Evolutionary conservation across 106 monocot species (phyloP).

Genomic region (Dendrobium officinale): DNA sequence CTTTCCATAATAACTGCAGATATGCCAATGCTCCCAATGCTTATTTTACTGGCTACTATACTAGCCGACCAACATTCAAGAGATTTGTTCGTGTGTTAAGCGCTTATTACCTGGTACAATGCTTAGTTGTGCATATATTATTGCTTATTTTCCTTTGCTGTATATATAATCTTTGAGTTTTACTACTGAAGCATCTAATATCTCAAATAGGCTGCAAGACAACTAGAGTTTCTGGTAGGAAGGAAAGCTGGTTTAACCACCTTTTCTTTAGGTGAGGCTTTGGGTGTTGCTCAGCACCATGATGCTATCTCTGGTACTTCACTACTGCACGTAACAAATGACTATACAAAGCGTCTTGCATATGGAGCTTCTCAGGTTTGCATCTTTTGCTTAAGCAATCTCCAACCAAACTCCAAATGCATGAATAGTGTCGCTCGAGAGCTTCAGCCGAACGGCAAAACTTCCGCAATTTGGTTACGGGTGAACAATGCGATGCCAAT

Average conservation of each 20-base stretch:
- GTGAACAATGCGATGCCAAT: too few relatives aligned
- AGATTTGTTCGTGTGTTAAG: conserved; percentile 55
- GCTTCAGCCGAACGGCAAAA: too few relatives aligned
- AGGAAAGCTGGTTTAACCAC: conserved; percentile 26
- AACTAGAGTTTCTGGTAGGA: conserved; percentile 53
- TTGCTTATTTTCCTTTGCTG: neutral
- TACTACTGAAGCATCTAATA: neutral
- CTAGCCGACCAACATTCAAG: conserved; percentile 71
- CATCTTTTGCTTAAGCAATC: neutral
- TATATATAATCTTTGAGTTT: neutral
- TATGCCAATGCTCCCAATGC: conserved; percentile 64
- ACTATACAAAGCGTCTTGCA: conserved; percentile 71
- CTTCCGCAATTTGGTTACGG: too few relatives aligned
- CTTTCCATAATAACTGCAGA: conserved; percentile 23
- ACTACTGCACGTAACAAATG: conserved; percentile 66
- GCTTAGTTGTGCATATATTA: neutral
- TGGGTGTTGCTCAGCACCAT: conserved; percentile 77
- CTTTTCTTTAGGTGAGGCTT: conserved; percentile 46
- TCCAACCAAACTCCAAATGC: too few relatives aligned
- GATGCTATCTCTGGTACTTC: conserved; percentile 72
- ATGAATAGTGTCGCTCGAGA: too few relatives aligned
- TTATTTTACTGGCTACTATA: conserved; percentile 82
- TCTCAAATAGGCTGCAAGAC: conserved; percentile 47
- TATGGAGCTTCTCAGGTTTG: conserved; percentile 54
- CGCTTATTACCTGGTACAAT: conserved; percentile 65